Percentiles rank a stretch among this genome's conserved stretches.
Conservation (phyloP, 1,284 basidiomycete genomes). For the Afroboletus lepidellus region DNA sequence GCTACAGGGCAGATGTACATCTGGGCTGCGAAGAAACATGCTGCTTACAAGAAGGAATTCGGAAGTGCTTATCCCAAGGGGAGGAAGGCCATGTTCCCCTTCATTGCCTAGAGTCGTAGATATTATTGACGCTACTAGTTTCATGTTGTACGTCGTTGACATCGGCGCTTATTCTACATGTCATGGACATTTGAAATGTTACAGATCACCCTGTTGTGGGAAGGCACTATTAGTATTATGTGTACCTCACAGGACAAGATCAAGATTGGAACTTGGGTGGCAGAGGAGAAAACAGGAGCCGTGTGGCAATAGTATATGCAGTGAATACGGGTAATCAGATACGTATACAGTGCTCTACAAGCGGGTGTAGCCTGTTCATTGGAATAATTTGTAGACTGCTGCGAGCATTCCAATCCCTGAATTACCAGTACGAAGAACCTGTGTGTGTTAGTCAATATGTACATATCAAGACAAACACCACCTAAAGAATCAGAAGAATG, state of each 20-base stretch:
- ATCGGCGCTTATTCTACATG: neutral
- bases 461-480: conserved; percentile 8
- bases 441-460: conserved; percentile 7
- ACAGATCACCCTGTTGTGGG: too few species aligned
- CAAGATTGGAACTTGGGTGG: too few species aligned
- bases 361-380: too few species aligned
- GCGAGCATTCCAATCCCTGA: neutral
- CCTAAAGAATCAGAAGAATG: conserved; percentile 56
- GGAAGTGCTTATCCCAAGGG: conserved; percentile 77
- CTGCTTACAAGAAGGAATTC: conserved; percentile 90
- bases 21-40: conserved; percentile 95
- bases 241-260: too few species aligned
- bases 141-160: neutral
- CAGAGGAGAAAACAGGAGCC: too few species aligned
- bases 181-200: too few species aligned
- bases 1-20: conserved; percentile 73
- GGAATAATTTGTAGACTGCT: too few species aligned
- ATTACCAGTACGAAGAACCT: neutral
- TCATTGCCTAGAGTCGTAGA: conserved; percentile 32
- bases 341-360: too few species aligned
- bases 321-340: too few species aligned
- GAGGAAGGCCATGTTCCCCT: conserved; percentile 83
- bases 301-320: too few species aligned
- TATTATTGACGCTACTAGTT: neutral
- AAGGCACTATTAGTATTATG: too few species aligned